Evolutionary conservation across 371 early-diverging fungal genomes (phyloP).

Genomic region (Rhizopus delemar): DNA sequence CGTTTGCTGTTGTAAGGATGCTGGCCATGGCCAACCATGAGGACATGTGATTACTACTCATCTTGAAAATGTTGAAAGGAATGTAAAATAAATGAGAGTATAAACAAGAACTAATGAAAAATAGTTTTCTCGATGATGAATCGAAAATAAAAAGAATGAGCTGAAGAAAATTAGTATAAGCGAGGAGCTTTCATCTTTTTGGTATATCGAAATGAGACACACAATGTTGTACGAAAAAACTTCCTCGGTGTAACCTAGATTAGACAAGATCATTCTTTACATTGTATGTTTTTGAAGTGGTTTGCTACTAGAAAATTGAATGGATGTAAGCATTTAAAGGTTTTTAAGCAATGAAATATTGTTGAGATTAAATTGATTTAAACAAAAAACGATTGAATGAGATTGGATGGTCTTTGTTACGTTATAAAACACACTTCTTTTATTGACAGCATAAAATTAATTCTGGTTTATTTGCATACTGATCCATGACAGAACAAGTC

Average conservation of each 20-base stretch:
- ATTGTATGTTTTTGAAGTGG: too few relatives aligned
- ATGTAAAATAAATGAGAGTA: background rate
- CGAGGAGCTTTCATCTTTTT: conserved; percentile 1
- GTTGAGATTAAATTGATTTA: too few relatives aligned
- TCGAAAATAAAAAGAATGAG: background rate
- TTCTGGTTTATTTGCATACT: too few relatives aligned
- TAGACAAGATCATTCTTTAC: background rate
- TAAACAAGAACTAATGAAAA: background rate
- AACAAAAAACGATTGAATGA: too few relatives aligned
- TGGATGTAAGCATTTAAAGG: too few relatives aligned
- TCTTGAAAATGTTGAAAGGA: background rate
- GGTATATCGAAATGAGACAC: conserved; percentile 5
- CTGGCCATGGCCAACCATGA: background rate
- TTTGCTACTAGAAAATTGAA: too few relatives aligned
- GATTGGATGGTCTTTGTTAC: too few relatives aligned
- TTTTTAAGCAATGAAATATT: too few relatives aligned
- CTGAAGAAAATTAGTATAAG: background rate
- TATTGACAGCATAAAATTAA: too few relatives aligned
- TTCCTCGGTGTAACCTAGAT: background rate
- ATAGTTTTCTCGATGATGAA: background rate
- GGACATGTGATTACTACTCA: background rate
- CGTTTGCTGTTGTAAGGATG: conserved; percentile 6
- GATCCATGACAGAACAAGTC: too few relatives aligned
- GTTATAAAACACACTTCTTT: too few relatives aligned
- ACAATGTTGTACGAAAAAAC: background rate